These are phyloP conservation scores for Russula virescens DNA, from an alignment of 768 basidiomycete genomes.

Conservation along the genomic window DNA sequence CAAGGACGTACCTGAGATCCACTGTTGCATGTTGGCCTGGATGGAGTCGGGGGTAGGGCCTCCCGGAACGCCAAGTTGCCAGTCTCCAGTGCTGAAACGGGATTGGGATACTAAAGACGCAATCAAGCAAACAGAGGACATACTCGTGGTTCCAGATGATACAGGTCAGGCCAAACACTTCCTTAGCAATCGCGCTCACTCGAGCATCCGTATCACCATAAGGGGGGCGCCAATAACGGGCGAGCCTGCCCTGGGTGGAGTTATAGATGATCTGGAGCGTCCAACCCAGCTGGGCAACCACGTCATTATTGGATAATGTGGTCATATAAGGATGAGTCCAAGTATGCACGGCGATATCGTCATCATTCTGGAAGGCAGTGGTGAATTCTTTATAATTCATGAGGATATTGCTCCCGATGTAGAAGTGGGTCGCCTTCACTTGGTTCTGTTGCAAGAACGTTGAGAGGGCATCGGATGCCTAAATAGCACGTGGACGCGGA, in stretches of 20 bases:
- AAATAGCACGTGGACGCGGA: not conserved
- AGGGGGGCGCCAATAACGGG: slow-evolving; percentile 83
- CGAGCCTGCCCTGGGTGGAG: slow-evolving; percentile 69
- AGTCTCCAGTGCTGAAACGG: slow-evolving; percentile 59
- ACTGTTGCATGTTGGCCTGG: slow-evolving; percentile 44
- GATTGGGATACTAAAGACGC: slow-evolving; percentile 5
- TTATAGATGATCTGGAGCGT: slow-evolving; percentile 74
- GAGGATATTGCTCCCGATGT: slow-evolving; percentile 41
- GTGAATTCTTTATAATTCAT: slow-evolving; percentile 32
- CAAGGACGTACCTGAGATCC: slow-evolving; percentile 42
- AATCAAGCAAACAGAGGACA: slow-evolving; percentile 22
- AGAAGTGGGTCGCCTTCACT: slow-evolving; percentile 40
- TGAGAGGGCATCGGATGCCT: slow-evolving; percentile 33
- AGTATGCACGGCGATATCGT: slow-evolving; percentile 48
- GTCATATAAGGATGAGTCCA: slow-evolving; percentile 83
- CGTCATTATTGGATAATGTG: slow-evolving; percentile 55
- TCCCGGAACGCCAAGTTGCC: slow-evolving; percentile 48
- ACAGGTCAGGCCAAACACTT: slow-evolving; percentile 81
- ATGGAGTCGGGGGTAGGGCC: slow-evolving; percentile 45
- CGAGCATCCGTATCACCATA: slow-evolving; percentile 82
- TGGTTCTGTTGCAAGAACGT: slow-evolving; percentile 37
- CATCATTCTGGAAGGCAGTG: slow-evolving; percentile 30
- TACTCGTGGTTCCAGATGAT: slow-evolving; percentile 91
- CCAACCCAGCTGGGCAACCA: slow-evolving; percentile 79
- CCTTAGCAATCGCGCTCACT: slow-evolving; percentile 77